Conservation (phyloP, 225 moss, liverwort and hornwort genomes). For the Polytrichum formosum region DNA sequence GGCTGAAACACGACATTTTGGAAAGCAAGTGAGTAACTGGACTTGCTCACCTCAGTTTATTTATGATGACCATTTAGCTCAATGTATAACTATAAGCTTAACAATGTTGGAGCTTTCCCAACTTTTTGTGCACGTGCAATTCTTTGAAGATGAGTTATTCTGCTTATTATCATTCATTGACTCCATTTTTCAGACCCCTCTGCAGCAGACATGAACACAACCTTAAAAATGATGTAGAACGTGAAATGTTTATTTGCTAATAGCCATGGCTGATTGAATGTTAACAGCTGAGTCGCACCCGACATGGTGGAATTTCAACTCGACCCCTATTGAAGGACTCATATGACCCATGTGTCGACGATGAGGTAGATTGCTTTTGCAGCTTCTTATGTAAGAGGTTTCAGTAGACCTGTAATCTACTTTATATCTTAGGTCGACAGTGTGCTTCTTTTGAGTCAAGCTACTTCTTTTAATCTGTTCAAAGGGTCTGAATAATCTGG, state of each 20-base stretch:
- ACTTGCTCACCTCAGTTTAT: neutral
- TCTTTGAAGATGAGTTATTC: too few relatives aligned
- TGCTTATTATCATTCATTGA: too few relatives aligned
- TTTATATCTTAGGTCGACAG: too few relatives aligned
- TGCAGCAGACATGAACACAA: too few relatives aligned
- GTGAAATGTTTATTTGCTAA: neutral
- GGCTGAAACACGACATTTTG: slow-evolving; percentile 79
- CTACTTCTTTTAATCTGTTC: too few relatives aligned
- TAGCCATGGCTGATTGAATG: neutral
- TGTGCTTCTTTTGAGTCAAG: too few relatives aligned
- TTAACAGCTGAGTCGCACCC: slow-evolving; percentile 60
- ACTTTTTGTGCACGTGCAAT: too few relatives aligned
- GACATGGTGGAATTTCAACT: slow-evolving; percentile 57
- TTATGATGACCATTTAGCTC: neutral
- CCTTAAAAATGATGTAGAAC: too few relatives aligned
- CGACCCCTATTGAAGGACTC: slow-evolving; percentile 59
- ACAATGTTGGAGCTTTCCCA: neutral
- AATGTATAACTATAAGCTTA: neutral
- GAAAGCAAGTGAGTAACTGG: slow-evolving; percentile 56
- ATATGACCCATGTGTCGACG: slow-evolving; percentile 92
- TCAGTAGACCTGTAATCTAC: neutral
- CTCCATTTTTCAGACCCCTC: too few relatives aligned
- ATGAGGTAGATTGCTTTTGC: slow-evolving; percentile 52
- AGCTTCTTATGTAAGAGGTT: neutral
- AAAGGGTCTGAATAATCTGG: too few relatives aligned